Evolutionary conservation across 163 green algal species (phyloP), one percentile per base, ranked within the genome.

Genomic region (Chloroidium sp.): DNA sequence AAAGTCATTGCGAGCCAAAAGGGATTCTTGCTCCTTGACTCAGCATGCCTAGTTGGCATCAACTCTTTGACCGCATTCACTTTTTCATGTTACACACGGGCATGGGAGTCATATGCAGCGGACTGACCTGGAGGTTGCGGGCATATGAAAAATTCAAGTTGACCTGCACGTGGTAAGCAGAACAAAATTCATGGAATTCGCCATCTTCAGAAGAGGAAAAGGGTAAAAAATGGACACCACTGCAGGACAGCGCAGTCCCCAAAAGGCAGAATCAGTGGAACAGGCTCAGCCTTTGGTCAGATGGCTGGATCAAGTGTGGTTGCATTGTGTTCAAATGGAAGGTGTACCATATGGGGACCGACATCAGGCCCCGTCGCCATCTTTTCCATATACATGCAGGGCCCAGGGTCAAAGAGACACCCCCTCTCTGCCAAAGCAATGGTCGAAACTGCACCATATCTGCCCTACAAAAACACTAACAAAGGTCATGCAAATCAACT

Each of bases 331-430:
- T 72, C 36, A 36, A 36, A 10, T 72, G 64, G 6, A 10, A 72
- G 64, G n/a, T 58, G 69, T 14, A 95, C 86, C 8, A 84, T 72
- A 3, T 88, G 78, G 59, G 87, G 86, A 69, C 82, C 72, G 2
- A 86, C 89, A 69, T 88, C 85, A 0, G 90, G 90, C 0, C 91
- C 90, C 67, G 96, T 91, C 14, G 89, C 92, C 60, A 97, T 85
- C 86, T 97, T 97, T 81, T 97, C 90, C 92, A 97, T 96, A 88
- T 95, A 95, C 85, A 94, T 92, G 85, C 85, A 90, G 10, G 92
- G 91, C 2, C 92, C 93, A 10, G 92, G 92, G 85, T 95, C 89
- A 76, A 93, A 95, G 72, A 97, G 81, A 4, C 89, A 83, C 58
- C 92, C 93, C 59, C 87, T 82, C 87, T 94, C 87, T 1, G 92